Base-by-base conservation (phyloP, 2,329 filamentous ascomycete genomes). In the Stenocarpella maydis region DNA sequence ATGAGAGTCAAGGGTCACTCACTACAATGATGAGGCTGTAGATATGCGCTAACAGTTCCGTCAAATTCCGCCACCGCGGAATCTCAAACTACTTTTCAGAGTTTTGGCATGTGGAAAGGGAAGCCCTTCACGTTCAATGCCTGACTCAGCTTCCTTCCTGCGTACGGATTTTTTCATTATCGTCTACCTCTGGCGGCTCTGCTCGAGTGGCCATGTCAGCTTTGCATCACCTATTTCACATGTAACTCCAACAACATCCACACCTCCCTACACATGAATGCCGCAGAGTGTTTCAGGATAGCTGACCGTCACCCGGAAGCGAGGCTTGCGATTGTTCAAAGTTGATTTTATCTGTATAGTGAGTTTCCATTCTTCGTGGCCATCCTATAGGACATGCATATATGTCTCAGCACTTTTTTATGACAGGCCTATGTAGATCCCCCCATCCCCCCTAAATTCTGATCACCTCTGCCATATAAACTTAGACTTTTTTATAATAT, bases 21-120 rank as follows among this genome's bases (percentile, higher is more conserved):
- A n/a, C n/a, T n/a, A n/a, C n/a, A n/a, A n/a, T n/a, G n/a, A 17
- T 61, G 41, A 61, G 58, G 58, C 58, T 63, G 43, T n/a, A 63
- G 37, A 47, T 61, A 24, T 19, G 58, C 54, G 54, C 58, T 49
- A 63, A 49, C 43, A 63, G 28, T 37, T 37, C 58, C 58, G 58
- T 63, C 43, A 49, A 49, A 49, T 63, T 37, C 58, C 58, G 58
- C 28, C 41, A 49, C 19, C 7, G 14, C 58, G 58, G 43, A 34
- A 37, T 24, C 12, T 8, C 31, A 34, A 34, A 45, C 9, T 1
- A 26, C 12, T 45, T 45, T 39, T 45, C 14, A 17, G 9, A 34
- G 1, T 49, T 47, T 63, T 61, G 41, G 41, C 41, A 63, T 34
- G 41, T 24, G 58, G 7, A n/a, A 63, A 37, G n/a, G 12, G 43